Evolutionary conservation across 768 basidiomycete species (phyloP), one percentile per base, ranked within the genome.

Genomic region (Amanita pseudoporphyria): DNA sequence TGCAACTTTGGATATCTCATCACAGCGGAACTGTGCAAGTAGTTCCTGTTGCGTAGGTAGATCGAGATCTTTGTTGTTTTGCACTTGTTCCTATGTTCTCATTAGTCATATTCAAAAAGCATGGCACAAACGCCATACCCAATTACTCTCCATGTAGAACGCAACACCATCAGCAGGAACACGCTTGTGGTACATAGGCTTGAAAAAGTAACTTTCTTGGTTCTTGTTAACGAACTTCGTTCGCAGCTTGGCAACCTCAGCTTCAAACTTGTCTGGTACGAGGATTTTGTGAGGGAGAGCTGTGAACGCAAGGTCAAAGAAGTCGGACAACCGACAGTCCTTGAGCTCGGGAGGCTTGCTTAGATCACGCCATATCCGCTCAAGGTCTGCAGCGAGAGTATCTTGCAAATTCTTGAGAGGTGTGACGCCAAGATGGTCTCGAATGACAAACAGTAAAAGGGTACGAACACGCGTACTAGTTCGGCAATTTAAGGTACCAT

Each of bases 401-500:
- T 80, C 78, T 60, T 85, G 79, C 9, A 99, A 74, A 67, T 98
- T 98, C 35, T 76, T 78, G 35, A 99, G 73, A 0, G 96, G 96
- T 0, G 96, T 98, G 1, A 81, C 72, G 43, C 93, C 93, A 52
- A 97, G 82, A 65, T 97, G 90, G 66, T 99, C 96, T 53, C 96
- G 89, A 60, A 99, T 97, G 61, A 99, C 93, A 65, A 99, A 99
- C 52, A 99, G 79, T n/a, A 99, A 78, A n/a, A 98, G 76, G 0
- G 96, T 98, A 51, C 92, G 88, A 37, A 86, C 79, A 45, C 68
- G 81, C 22, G 74, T 73, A 47, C 76, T 82, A 56, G 16, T 37
- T 37, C 42, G 14, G 18, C 14, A 51, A 45, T 9, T 46, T 52
- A 41, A 37, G 16, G 7, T 36, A 19, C 52, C 31, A 16, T 46